Conservation (phyloP, 2,329 filamentous ascomycete species). For the Paramyrothecium roridum region DNA sequence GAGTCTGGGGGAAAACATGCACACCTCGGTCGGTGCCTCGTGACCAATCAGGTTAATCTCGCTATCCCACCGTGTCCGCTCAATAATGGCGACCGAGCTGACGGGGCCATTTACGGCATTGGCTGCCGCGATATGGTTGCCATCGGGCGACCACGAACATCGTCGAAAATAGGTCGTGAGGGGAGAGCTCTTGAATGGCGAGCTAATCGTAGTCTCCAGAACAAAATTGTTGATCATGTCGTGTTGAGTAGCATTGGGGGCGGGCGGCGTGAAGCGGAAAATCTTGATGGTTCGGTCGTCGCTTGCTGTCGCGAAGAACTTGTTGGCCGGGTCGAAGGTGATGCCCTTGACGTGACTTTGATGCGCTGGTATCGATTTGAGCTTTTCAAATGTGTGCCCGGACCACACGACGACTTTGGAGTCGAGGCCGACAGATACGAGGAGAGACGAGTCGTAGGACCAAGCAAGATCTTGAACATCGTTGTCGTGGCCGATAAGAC, state of each 20-base stretch:
- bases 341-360: constrained; percentile 98
- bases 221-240: constrained; percentile 97
- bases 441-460: constrained; percentile 92
- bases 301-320: constrained; percentile 97
- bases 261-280: constrained; percentile 88
- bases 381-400: constrained; percentile 94
- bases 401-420: constrained; percentile 99
- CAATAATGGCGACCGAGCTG: constrained; percentile 93
- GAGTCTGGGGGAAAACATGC: constrained; percentile 89
- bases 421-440: constrained; percentile 94
- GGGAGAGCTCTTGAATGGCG: constrained; percentile 86
- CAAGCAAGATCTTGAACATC: constrained; percentile 97
- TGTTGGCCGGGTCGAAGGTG: constrained; percentile 97
- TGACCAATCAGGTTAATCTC: constrained; percentile 98
- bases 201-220: constrained; percentile 84
- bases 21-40: constrained; percentile 94
- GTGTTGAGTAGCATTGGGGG: constrained; percentile 87
- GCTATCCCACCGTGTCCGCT: constrained; percentile 87
- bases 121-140: constrained; percentile 92
- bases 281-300: constrained; percentile 97
- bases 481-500: constrained; percentile 94
- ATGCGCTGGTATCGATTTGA: constrained; percentile 89
- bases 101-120: constrained; percentile 98
- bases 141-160: constrained; percentile 97
- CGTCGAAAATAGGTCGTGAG: constrained; percentile 95